Base-by-base conservation (phyloP, 371 early-diverging fungal species). In the Haplosporangium sp. region DNA sequence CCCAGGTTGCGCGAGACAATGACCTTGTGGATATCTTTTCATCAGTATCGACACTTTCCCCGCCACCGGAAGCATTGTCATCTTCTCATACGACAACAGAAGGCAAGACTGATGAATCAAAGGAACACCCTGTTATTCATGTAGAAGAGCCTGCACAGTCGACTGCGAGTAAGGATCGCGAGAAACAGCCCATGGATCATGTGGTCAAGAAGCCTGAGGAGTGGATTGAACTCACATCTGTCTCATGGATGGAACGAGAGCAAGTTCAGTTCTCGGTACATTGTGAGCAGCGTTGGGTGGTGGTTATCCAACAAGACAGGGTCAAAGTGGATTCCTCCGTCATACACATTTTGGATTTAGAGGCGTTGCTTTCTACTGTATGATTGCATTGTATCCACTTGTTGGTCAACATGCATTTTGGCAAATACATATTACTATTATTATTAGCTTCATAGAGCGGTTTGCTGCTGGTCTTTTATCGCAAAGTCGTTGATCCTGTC, bases 151-250 rank as follows among this genome's bases (percentile, higher is more conserved):
- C 43, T 23, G 23, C n/a, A 23, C 38, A 55, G 12, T 5, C 54
- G n/a, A n/a, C n/a, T n/a, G n/a, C n/a, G 29, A 20, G 29, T 4
- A n/a, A 48, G 8, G 14, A 21, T 7, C 6, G 4, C 12, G 50
- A 13, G 7, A n/a, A 56, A 47, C 56, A 48, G 18, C 18, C 13
- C 14, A 18, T n/a, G 10, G 48, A 48, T 23, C 48, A 48, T 21
- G 58, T 13, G 6, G 13, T 48, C 21, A 51, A 21, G 6, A 13
- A 46, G 29, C 48, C 53, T 3, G 6, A 36, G 18, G 70, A 69
- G 6, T 75, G 70, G 75, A 75, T 75, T 20, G 62, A 75, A 10
- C 56, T 75, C 50, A 61, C 46, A 7, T 75, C 75, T 12, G 69
- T 75, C 1, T 53, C 75, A 1, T 61, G 56, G 50, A 55, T 40